Evolutionary conservation across 495 filamentous ascomycete genomes (phyloP).

Genomic region (Daldinia loculata): DNA sequence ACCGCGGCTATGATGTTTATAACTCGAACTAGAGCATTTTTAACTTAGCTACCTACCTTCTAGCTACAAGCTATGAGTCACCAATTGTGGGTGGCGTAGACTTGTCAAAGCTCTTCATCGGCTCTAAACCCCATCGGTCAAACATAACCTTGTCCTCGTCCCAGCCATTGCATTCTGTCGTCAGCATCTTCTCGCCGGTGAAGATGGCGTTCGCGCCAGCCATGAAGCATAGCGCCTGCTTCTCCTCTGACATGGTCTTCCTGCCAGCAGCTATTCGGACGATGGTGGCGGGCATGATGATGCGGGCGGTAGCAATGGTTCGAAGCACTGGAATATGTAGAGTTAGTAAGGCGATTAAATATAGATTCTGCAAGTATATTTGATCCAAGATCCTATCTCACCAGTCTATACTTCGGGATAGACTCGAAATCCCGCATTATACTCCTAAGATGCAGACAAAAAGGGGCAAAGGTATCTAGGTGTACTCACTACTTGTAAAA

Average conservation of each 20-base stretch:
- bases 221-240: constrained; percentile 84
- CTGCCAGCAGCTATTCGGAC: constrained; percentile 82
- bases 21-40: not conserved
- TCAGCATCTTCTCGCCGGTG: constrained; percentile 92
- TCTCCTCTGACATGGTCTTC: constrained; percentile 79
- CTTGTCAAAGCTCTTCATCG: constrained; percentile 58
- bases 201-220: constrained; percentile 89
- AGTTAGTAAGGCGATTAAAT: constrained; percentile 4
- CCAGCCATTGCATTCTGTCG: constrained; percentile 87
- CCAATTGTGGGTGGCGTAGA: constrained; percentile 14
- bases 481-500: constrained; percentile 63
- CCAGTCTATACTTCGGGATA: too few relatives aligned
- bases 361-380: not conserved
- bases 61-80: not conserved
- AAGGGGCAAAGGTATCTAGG: constrained; percentile 27
- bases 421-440: too few relatives aligned
- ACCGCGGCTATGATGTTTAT: constrained; percentile 15
- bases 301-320: constrained; percentile 79
- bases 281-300: constrained; percentile 81
- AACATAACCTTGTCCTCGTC: constrained; percentile 85
- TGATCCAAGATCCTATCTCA: too few relatives aligned
- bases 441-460: not conserved
- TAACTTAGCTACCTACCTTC: not conserved
- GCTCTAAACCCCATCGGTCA: constrained; percentile 75
- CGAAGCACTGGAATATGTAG: constrained; percentile 58